Evolutionary conservation across 2,329 filamentous ascomycete species (phyloP).

Genomic region (Alternaria viburni): DNA sequence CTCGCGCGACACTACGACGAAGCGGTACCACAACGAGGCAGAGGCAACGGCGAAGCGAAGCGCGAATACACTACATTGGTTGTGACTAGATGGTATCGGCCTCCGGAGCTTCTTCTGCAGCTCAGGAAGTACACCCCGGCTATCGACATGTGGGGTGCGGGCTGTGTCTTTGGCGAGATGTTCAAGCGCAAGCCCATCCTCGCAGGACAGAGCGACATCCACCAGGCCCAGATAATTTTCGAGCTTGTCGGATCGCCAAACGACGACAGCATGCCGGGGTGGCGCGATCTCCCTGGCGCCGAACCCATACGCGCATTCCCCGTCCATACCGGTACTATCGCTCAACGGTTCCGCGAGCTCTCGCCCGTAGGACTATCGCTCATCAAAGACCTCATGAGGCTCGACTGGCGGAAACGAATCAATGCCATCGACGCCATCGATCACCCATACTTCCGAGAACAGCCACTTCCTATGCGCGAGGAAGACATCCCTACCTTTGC

Average conservation of each 20-base stretch:
- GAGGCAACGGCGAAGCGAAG: conserved; percentile 81
- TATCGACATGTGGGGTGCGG: conserved; percentile 98
- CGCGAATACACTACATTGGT: conserved; percentile 96
- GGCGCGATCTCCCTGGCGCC: conserved; percentile 80
- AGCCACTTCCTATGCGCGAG: conserved; percentile 79
- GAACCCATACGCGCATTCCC: conserved; percentile 72
- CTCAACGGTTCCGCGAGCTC: conserved; percentile 76
- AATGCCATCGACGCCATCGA: conserved; percentile 94
- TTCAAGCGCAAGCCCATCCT: conserved; percentile 91
- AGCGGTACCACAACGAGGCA: conserved; percentile 74
- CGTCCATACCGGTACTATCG: conserved; percentile 68
- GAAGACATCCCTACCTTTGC: conserved; percentile 90
- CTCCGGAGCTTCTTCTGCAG: conserved; percentile 88
- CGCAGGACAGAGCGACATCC: conserved; percentile 82
- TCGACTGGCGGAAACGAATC: conserved; percentile 87
- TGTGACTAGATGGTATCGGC: conserved; percentile 95
- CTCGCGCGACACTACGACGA: conserved; percentile 94
- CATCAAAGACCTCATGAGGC: conserved; percentile 79
- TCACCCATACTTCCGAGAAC: conserved; percentile 86
- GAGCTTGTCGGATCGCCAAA: conserved; percentile 88
- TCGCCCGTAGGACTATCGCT: conserved; percentile 77
- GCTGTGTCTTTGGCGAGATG: conserved; percentile 99
- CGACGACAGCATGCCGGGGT: conserved; percentile 91
- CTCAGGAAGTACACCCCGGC: conserved; percentile 93
- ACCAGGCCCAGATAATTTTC: conserved; percentile 94